Conservation (phyloP, 2,329 filamentous ascomycete genomes). For the Curvularia lunata region DNA sequence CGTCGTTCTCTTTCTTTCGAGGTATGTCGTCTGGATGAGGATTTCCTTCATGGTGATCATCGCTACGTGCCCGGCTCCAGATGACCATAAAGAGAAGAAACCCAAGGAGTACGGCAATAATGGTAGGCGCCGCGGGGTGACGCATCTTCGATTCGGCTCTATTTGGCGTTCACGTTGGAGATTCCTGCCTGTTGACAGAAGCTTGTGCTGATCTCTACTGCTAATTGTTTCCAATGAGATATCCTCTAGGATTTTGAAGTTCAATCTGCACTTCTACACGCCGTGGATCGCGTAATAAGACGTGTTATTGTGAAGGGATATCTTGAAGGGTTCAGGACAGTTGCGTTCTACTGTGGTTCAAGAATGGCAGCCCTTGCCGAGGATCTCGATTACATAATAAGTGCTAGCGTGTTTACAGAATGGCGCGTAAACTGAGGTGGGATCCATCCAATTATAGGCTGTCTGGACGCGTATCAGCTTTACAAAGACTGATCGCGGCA, state of each 20-base stretch:
- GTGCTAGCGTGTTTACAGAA: background rate
- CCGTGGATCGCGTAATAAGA: background rate
- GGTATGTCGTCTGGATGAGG: conserved; percentile 43
- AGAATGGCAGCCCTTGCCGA: background rate
- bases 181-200: background rate
- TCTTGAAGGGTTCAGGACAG: background rate
- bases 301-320: background rate
- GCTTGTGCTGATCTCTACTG: background rate
- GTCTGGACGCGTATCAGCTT: conserved; percentile 17
- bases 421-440: conserved; percentile 18
- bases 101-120: conserved; percentile 42
- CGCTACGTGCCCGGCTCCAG: conserved; percentile 31
- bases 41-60: conserved; percentile 48
- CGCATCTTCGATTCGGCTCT: conserved; percentile 30
- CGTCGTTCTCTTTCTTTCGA: conserved; percentile 21
- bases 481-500: conserved; percentile 7
- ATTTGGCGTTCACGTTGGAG: background rate
- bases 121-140: conserved; percentile 44
- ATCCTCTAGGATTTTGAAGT: too few species aligned
- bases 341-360: background rate
- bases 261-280: background rate
- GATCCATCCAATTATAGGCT: conserved; percentile 11
- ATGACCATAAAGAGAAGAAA: conserved; percentile 39
- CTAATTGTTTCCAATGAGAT: too few species aligned
- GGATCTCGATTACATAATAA: conserved; percentile 1